Evolutionary conservation across 2,329 filamentous ascomycete species (phyloP), one percentile per base, ranked within the genome.

Genomic region (Aspergillus sergii): DNA sequence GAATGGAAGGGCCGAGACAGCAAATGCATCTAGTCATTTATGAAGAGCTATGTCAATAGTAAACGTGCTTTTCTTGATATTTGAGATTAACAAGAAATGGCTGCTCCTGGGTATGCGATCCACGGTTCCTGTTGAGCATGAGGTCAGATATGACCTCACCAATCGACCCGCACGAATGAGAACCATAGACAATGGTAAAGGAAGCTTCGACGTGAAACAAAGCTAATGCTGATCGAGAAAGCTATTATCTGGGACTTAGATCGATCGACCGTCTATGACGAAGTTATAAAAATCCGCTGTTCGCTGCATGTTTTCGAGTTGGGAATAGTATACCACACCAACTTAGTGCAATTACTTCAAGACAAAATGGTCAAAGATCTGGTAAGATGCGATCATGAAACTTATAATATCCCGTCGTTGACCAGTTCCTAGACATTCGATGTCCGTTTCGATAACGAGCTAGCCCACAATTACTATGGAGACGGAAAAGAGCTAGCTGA

Each of bases 361-460:
- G 23, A 9, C 45, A 48, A 14, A 4, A 58, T 58, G 57, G 48
- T 32, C 9, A 59, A 59, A 26, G 46, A 59, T 28, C 16, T 59
- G 9, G 48, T 51, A n/a, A 21, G 28, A n/a, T 10, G 1, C 19
- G 2, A 50, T 4, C 10, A n/a, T 58, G 11, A 3, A 10, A 8
- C 11, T 2, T 30, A 39, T 21, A 8, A 3, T n/a, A 41, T 26
- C 23, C 12, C 3, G 3, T 9, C 3, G 16, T 14, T 48, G 16
- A 48, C 7, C 11, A 23, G 21, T 9, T 9, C 12, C 6, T 23
- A 69, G 68, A 66, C 63, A 5, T 69, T 69, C 21, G 65, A 69
- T 23, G 14, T 69, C 58, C 64, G 64, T 53, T 69, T 66, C 56
- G 58, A 64, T 39, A 64, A 69, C 58, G 66, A 69, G 43, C 58